Percentiles rank a stretch among this genome's conserved stretches.
Conservation (phyloP, 768 basidiomycete genomes). For the Chlorophyllum brunneum region DNA sequence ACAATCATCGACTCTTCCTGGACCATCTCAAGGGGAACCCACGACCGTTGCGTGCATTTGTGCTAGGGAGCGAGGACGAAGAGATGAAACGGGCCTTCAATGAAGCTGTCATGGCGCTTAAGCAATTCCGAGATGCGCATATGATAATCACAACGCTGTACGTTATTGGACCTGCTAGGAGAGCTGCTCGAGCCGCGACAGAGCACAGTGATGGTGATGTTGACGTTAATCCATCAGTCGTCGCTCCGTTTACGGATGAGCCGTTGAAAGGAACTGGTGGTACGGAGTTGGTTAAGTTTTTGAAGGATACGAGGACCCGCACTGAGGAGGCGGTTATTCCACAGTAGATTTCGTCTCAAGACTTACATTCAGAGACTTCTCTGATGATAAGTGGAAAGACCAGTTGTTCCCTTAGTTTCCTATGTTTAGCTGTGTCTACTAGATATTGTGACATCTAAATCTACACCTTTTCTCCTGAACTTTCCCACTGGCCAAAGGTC, state of each 20-base stretch:
- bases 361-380: background rate
- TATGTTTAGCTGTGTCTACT: too few relatives aligned
- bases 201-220: slow-evolving; percentile 14
- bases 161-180: slow-evolving; percentile 69
- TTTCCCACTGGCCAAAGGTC: too few relatives aligned
- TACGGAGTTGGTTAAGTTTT: slow-evolving; percentile 70
- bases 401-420: too few relatives aligned
- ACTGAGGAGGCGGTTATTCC: slow-evolving; percentile 47
- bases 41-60: slow-evolving; percentile 59
- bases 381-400: too few relatives aligned
- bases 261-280: slow-evolving; percentile 75
- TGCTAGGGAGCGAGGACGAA: slow-evolving; percentile 30
- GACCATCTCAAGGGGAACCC: slow-evolving; percentile 59
- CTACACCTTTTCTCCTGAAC: too few relatives aligned
- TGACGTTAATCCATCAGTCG: slow-evolving; percentile 13
- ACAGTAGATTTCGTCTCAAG: too few relatives aligned
- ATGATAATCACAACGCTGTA: slow-evolving; percentile 74
- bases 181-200: slow-evolving; percentile 24
- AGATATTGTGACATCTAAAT: too few relatives aligned
- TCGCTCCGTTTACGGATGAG: slow-evolving; percentile 12
- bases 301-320: slow-evolving; percentile 71
- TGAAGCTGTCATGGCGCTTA: slow-evolving; percentile 59
- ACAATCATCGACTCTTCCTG: slow-evolving; percentile 74
- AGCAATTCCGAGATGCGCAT: slow-evolving; percentile 75
- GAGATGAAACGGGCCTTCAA: slow-evolving; percentile 60